A percentile compares a stretch with the other conserved stretches of the same genome.
phyloP scores from a whole-genome alignment of 2,329 filamentous ascomycete species.

The Colletotrichum caudatum region DNA sequence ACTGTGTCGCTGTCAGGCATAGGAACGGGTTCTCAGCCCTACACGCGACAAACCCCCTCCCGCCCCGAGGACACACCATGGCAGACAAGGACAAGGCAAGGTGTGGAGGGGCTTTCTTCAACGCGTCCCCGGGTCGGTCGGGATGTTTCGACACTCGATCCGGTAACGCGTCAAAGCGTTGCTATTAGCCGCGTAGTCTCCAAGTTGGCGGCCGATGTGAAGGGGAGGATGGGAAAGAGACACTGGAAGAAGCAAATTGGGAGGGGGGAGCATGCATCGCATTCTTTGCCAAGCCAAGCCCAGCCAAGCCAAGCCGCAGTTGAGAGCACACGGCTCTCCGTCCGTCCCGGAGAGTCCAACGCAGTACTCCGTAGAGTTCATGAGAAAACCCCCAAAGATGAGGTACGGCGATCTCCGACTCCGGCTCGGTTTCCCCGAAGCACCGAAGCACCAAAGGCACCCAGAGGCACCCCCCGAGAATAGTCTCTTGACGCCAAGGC shows the following conservation, averaged over 20 bases:
- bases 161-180: too few species aligned
- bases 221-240: background rate
- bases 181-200: background rate
- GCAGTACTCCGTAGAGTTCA: background rate
- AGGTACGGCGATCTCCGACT: slow-evolving; percentile 32
- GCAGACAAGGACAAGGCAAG: background rate
- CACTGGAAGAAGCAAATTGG: background rate
- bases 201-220: background rate
- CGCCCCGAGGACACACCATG: background rate
- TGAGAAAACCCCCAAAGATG: background rate
- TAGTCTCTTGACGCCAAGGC: slow-evolving; percentile 24
- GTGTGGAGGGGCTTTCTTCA: background rate
- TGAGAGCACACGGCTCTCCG: background rate
- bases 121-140: background rate
- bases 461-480: background rate
- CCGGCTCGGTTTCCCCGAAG: background rate
- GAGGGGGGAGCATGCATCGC: background rate
- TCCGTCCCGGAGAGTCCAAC: background rate
- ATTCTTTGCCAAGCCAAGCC: background rate
- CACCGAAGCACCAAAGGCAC: slow-evolving; percentile 15
- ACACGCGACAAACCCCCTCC: background rate
- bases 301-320: background rate
- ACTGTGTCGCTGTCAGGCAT: background rate
- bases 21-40: background rate
- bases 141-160: too few species aligned